These are phyloP conservation scores for Lignosus rhinocerotis DNA, from an alignment of 1,284 basidiomycete species.

Conservation along the genomic window DNA sequence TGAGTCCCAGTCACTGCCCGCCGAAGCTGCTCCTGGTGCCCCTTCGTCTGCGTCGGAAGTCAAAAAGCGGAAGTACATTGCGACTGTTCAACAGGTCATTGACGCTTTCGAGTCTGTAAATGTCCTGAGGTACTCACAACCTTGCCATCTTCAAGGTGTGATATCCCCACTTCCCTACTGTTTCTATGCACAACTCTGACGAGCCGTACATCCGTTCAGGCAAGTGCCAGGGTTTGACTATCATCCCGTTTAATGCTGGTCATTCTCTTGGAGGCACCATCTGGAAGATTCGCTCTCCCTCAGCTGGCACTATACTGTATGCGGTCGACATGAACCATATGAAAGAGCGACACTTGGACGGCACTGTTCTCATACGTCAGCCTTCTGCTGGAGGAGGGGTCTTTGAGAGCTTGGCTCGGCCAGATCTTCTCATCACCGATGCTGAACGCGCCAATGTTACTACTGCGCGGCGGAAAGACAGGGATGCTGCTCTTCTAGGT, in stretches of 20 bases:
- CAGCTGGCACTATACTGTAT: constrained; percentile 93
- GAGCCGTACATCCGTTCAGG: constrained; percentile 46
- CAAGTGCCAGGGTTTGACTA: constrained; percentile 88
- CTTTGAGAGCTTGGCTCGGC: constrained; percentile 84
- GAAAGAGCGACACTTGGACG: constrained; percentile 94
- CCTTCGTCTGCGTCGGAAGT: not conserved
- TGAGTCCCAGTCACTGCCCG: not conserved
- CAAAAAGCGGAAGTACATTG: constrained; percentile 59
- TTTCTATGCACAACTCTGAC: not conserved
- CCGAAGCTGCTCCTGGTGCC: not conserved
- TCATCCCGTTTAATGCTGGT: constrained; percentile 95
- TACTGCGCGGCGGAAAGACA: constrained; percentile 88
- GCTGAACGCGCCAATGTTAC: constrained; percentile 82
- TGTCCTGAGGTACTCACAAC: constrained; percentile 93
- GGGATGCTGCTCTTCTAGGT: constrained; percentile 90
- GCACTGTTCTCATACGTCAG: constrained; percentile 81
- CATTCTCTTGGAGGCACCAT: constrained; percentile 97
- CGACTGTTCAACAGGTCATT: constrained; percentile 85
- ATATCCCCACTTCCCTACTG: not conserved
- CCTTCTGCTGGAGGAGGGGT: constrained; percentile 64
- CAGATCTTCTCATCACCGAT: constrained; percentile 93
- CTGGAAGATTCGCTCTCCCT: constrained; percentile 98
- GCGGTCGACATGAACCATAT: constrained; percentile 98
- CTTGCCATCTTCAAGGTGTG: constrained; percentile 90
- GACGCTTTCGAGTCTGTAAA: constrained; percentile 94